Conservation (phyloP, 805 yeast species). For the Metschnikowia borealis region DNA sequence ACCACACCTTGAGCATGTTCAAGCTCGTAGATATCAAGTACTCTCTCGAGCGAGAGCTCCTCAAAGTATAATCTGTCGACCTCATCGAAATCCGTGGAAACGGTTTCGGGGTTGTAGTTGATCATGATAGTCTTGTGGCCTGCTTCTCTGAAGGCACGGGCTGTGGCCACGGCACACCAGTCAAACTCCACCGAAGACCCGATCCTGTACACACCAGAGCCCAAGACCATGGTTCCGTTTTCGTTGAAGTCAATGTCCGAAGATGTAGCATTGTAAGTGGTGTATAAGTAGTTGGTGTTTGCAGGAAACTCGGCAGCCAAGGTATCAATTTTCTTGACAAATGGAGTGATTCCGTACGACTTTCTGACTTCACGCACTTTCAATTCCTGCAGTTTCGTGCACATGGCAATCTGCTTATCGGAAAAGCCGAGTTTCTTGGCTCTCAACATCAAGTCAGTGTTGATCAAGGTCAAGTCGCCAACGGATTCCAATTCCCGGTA, state of each 20-base stretch:
- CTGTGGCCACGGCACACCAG: slow-evolving; percentile 99
- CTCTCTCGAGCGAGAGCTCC: slow-evolving; percentile 92
- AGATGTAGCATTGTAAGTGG: slow-evolving; percentile 88
- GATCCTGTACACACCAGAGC: slow-evolving; percentile 98
- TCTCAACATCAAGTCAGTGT: slow-evolving; percentile 62
- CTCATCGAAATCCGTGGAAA: slow-evolving; percentile 96
- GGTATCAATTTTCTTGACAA: slow-evolving; percentile 95
- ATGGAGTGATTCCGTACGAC: slow-evolving; percentile 76
- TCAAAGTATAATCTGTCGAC: slow-evolving; percentile 96
- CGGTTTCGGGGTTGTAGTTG: slow-evolving; percentile 98
- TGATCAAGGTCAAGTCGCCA: slow-evolving; percentile 52
- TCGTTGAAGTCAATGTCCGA: slow-evolving; percentile 85
- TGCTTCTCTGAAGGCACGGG: slow-evolving; percentile 82
- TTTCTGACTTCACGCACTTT: slow-evolving; percentile 83
- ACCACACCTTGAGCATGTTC: slow-evolving; percentile 88
- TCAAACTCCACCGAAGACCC: slow-evolving; percentile 98
- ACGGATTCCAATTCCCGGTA: slow-evolving; percentile 72
- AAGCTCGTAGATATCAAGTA: slow-evolving; percentile 92
- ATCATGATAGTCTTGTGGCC: slow-evolving; percentile 93
- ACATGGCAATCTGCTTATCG: slow-evolving; percentile 84
- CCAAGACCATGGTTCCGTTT: slow-evolving; percentile 89
- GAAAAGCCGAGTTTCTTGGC: slow-evolving; percentile 95
- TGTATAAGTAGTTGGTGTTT: slow-evolving; percentile 88
- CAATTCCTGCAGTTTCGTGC: slow-evolving; percentile 68
- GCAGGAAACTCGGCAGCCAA: slow-evolving; percentile 99